phyloP scores from a whole-genome alignment of 192 early-diverging fungal species.

The Lunasporangiospora selenospora region DNA sequence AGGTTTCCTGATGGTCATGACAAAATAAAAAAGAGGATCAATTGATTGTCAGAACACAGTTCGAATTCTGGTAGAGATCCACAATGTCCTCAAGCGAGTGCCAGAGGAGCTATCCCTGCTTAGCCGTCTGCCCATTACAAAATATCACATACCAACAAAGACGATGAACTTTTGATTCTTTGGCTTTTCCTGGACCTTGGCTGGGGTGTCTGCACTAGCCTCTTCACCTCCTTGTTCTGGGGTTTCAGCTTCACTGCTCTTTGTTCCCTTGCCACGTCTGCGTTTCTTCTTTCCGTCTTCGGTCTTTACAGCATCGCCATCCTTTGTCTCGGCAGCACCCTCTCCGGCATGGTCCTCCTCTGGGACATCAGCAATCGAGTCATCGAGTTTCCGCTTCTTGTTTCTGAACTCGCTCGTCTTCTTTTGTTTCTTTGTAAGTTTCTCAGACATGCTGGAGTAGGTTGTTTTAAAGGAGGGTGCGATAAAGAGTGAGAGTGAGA shows the following conservation, averaged over 20 bases:
- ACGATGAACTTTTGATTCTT: slow-evolving; percentile 48
- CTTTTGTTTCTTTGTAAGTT: slow-evolving; percentile 58
- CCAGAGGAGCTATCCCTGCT: no score
- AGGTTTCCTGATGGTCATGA: slow-evolving; percentile 67
- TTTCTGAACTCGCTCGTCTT: slow-evolving; percentile 54
- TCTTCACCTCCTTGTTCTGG: slow-evolving; percentile 5
- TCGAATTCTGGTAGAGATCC: no score
- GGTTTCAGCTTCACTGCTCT: no score
- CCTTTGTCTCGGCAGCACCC: slow-evolving; percentile 1
- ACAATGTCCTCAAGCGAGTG: no score
- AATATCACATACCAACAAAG: slow-evolving; percentile 38
- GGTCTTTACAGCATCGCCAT: slow-evolving; percentile 8
- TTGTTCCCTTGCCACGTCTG: slow-evolving; percentile 47
- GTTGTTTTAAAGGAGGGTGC: no score
- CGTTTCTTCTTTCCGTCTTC: slow-evolving; percentile 24
- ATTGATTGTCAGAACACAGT: no score
- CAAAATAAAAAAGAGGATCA: background rate
- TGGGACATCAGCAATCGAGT: slow-evolving; percentile 36
- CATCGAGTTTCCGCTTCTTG: slow-evolving; percentile 53
- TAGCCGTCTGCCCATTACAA: no score
- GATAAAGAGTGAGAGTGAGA: no score
- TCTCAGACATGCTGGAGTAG: slow-evolving; percentile 51
- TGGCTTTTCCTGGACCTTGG: slow-evolving; percentile 4
- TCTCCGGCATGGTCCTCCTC: slow-evolving; percentile 30
- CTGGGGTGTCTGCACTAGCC: background rate